Percentiles rank a stretch among this genome's conserved stretches.
These are phyloP conservation scores for Candida dubliniensis DNA, from an alignment of 1,139 yeast genomes.

Conservation along the genomic window DNA sequence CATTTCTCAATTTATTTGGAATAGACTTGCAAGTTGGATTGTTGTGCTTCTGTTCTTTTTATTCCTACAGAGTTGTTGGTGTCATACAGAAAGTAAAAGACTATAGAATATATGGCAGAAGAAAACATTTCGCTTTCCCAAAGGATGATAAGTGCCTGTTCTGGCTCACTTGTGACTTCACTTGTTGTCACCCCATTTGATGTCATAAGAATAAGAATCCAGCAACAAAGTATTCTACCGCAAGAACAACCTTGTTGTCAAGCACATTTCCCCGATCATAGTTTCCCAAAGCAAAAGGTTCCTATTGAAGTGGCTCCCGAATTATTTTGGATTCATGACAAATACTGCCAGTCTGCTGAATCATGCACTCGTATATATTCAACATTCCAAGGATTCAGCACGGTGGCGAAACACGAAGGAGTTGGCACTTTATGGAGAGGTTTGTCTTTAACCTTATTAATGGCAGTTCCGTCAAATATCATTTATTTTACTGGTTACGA, in stretches of 20 bases:
- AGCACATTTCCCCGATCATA: conserved; percentile 12
- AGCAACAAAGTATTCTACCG: conserved; percentile 76
- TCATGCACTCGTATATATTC: conserved; percentile 45
- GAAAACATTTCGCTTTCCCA: conserved; percentile 51
- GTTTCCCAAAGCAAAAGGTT: conserved; percentile 7
- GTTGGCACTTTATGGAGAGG: conserved; percentile 84
- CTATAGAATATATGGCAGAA: conserved; percentile 8
- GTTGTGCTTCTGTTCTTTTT: background rate
- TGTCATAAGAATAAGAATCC: conserved; percentile 86
- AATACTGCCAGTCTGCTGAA: conserved; percentile 34
- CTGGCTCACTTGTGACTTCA: conserved; percentile 88
- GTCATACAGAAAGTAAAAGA: background rate
- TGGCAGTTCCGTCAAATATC: conserved; percentile 92
- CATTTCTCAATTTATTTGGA: no score
- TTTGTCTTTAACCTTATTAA: conserved; percentile 71
- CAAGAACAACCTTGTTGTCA: conserved; percentile 31
- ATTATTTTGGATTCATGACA: conserved; percentile 44
- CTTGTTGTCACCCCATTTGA: conserved; percentile 90
- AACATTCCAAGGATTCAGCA: conserved; percentile 70
- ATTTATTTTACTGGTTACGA: conserved; percentile 96
- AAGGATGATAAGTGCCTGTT: conserved; percentile 85
- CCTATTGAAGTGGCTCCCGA: conserved; percentile 18
- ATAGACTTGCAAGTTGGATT: background rate
- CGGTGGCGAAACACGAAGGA: conserved; percentile 75
- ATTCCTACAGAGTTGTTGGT: background rate